Percentiles rank a stretch among this genome's conserved stretches.
Evolutionary conservation across 192 early-diverging fungal genomes (phyloP).

Genomic region (Linnemannia elongata): DNA sequence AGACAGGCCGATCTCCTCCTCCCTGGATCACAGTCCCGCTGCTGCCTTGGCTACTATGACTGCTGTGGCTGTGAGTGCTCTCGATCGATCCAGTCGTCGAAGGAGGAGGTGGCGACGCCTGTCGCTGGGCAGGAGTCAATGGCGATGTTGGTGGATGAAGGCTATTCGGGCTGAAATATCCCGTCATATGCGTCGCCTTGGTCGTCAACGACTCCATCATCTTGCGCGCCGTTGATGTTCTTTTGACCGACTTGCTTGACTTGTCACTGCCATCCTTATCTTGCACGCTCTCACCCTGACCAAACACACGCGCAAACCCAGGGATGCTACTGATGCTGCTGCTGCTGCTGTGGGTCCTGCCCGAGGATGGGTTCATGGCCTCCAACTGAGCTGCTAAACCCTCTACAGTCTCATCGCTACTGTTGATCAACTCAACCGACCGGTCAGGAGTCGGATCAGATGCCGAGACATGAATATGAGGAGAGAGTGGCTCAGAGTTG

Average conservation of each 20-base stretch:
- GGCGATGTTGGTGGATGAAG: conserved; percentile 2
- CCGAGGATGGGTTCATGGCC: conserved; percentile 2
- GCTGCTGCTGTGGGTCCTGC: conserved; percentile 16
- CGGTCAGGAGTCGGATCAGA: conserved; percentile 48
- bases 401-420: conserved; percentile 29
- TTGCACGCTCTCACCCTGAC: conserved; percentile 11
- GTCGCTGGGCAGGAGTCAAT: not conserved
- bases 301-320: conserved; percentile 19
- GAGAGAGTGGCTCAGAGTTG: conserved; percentile 22
- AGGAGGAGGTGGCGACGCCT: conserved; percentile 1
- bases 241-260: conserved; percentile 20
- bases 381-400: conserved; percentile 34
- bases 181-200: conserved; percentile 49
- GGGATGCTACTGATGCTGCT: conserved; percentile 24
- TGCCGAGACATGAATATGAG: conserved; percentile 1
- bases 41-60: not conserved
- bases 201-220: conserved; percentile 37
- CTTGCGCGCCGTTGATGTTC: conserved; percentile 48
- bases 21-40: not conserved
- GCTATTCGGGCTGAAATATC: conserved; percentile 40
- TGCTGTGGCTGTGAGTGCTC: conserved; percentile 8
- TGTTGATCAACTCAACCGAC: conserved; percentile 5
- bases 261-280: conserved; percentile 15
- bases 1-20: not conserved
- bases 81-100: not conserved